These are phyloP conservation scores for Hypoxylon sp. DNA, from an alignment of 2,329 filamentous ascomycete species.

Conservation along the genomic window DNA sequence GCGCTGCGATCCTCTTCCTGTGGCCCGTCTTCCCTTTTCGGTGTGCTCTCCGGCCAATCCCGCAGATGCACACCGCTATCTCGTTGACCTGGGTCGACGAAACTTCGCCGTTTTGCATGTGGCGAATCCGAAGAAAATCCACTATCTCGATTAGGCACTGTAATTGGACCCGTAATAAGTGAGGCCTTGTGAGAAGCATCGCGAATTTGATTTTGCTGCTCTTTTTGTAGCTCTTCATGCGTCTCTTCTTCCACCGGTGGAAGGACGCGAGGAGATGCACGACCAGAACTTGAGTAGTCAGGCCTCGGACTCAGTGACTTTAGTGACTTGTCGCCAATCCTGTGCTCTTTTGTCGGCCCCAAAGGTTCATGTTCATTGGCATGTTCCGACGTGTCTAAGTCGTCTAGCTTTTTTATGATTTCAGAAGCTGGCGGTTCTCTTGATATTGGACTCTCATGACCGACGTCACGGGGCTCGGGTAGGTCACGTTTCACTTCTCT, in stretches of 20 bases:
- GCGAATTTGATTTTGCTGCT: conserved; percentile 43
- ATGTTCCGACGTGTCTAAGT: conserved; percentile 51
- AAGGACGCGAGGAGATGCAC: conserved; percentile 62
- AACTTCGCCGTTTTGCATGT: conserved; percentile 56
- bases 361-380: conserved; percentile 29
- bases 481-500: conserved; percentile 40
- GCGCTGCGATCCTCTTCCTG: conserved; percentile 61
- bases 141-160: conserved; percentile 65
- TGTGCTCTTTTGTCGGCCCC: conserved; percentile 48
- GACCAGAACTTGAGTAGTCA: conserved; percentile 59
- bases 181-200: conserved; percentile 40
- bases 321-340: conserved; percentile 25
- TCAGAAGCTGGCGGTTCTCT: conserved; percentile 40
- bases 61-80: conserved; percentile 72
- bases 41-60: conserved; percentile 59
- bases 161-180: conserved; percentile 56
- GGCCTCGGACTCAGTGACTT: conserved; percentile 46
- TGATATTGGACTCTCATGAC: conserved; percentile 21
- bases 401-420: conserved; percentile 50
- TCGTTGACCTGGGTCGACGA: conserved; percentile 58
- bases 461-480: conserved; percentile 22
- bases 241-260: conserved; percentile 68
- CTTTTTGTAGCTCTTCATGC: conserved; percentile 62
- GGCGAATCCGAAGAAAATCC: conserved; percentile 65
- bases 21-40: conserved; percentile 48